Base-by-base conservation (phyloP, 116 monocot species). In the Zostera marina region DNA sequence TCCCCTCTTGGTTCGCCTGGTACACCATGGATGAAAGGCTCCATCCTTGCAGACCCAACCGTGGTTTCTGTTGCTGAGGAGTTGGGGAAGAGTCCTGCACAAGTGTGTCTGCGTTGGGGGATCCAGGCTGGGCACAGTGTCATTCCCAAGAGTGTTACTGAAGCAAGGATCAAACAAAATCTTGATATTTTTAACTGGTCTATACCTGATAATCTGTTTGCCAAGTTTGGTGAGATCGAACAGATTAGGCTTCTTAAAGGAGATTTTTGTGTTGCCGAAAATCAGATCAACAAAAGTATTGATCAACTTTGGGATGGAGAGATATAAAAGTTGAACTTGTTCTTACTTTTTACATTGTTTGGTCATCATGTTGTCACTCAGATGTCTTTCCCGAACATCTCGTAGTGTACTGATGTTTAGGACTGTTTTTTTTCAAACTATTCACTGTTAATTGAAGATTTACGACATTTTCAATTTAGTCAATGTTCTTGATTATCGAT, bases 231-330 rank as follows among this genome's bases (percentile, higher is more conserved):
- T 26, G 55, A 75, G 40, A 81, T 85, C 53, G 21, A 51, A 39
- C 68, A 74, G 74, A 19, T n/a, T 26, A 74, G 74, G 58, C 68
- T 74, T n/a, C 58, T 74, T 8, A 26, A 52, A 39, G 74, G 74
- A 0, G 68, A 59, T 40, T 72, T 66, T 42, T 54, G 48, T 23
- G 26, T 74, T 52, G 58, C 63, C 10, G 52, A 63, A 2, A 43
- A 55, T 0, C 47, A 82, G 32, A 69, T 72, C 41, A 83, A 77
- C 72, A 80, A 63, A 60, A 77, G 75, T 62, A 17, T 83, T 2
- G 58, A 88, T 65, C 83, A 88, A 8, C 72, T 88, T n/a, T 88
- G 88, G 83, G 83, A 83, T 75, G 80, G 75, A 12, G 88, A 83
- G 62, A 77, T 88, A 56, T 57, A 32, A 49, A 1, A n/a, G n/a